phyloP scores from a whole-genome alignment of 306 rosid genomes.

The Dryas alaskensis region DNA sequence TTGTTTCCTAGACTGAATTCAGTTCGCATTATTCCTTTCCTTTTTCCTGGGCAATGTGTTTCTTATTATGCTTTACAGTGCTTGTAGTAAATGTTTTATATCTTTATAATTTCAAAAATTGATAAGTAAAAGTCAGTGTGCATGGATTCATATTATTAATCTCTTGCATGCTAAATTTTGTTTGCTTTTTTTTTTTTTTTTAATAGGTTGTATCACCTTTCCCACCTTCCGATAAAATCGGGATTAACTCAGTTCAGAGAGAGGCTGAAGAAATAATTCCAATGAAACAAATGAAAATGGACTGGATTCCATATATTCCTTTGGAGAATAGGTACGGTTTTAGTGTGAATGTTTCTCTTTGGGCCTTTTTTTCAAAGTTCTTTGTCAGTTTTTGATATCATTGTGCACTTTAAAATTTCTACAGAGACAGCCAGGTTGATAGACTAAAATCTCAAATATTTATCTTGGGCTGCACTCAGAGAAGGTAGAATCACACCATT shows the following conservation, averaged over 20 bases:
- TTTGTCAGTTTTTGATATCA: slow-evolving; percentile 2
- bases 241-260: slow-evolving; percentile 87
- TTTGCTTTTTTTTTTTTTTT: background rate
- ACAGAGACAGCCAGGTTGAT: slow-evolving; percentile 76
- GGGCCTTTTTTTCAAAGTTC: slow-evolving; percentile 18
- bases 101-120: background rate
- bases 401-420: slow-evolving; percentile 29
- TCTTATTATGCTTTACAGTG: background rate
- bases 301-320: slow-evolving; percentile 92
- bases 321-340: slow-evolving; percentile 38
- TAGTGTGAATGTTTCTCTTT: slow-evolving; percentile 14
- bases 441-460: slow-evolving; percentile 69
- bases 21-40: background rate
- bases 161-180: background rate
- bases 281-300: slow-evolving; percentile 97
- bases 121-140: background rate
- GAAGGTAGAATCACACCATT: slow-evolving; percentile 50
- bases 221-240: slow-evolving; percentile 89
- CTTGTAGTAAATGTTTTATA: background rate
- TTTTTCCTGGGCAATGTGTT: background rate
- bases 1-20: background rate
- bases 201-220: slow-evolving; percentile 61
- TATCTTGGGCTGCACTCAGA: slow-evolving; percentile 77
- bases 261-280: slow-evolving; percentile 85
- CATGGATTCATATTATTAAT: background rate